A percentile compares a stretch with the other conserved stretches of the same genome.
Conservation (phyloP, 176 grass and related monocot genomes). For the Eleusine coracana region DNA sequence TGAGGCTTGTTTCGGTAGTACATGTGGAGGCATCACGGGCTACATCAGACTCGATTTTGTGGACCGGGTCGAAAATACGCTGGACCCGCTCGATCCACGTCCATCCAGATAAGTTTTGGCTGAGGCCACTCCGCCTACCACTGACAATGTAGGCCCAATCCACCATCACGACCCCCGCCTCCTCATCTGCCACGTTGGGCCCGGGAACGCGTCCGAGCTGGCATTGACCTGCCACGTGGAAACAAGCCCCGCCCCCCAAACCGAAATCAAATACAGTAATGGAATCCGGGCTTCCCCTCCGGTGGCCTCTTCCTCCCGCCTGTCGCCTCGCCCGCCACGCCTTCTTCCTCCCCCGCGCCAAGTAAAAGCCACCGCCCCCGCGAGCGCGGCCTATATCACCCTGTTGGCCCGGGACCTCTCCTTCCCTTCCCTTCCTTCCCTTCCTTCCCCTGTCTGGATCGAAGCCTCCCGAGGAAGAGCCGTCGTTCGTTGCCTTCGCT, state of each 20-base stretch:
- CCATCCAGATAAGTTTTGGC: too few relatives aligned
- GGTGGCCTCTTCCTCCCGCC: background rate
- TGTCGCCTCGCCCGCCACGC: slow-evolving; percentile 21
- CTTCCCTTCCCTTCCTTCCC: background rate
- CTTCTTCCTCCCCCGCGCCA: slow-evolving; percentile 39
- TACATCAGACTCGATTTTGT: too few relatives aligned
- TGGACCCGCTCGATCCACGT: too few relatives aligned
- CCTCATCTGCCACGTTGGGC: too few relatives aligned
- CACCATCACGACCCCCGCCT: background rate
- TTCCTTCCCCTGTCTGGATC: background rate
- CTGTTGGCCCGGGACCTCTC: background rate
- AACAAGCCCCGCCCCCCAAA: background rate
- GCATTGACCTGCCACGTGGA: background rate
- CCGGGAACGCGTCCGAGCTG: background rate
- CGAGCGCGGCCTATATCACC: slow-evolving; percentile 8
- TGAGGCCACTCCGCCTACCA: too few relatives aligned
- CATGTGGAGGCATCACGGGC: too few relatives aligned
- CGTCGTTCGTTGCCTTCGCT: background rate
- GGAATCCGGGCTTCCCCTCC: slow-evolving; percentile 13
- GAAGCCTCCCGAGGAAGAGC: background rate
- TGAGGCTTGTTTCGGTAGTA: too few relatives aligned
- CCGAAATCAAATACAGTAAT: background rate
- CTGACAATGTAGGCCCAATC: background rate
- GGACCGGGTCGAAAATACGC: too few relatives aligned
- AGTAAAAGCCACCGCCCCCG: slow-evolving; percentile 35